Percentiles rank a stretch among this genome's conserved stretches.
Conservation (phyloP, 257 asterid species). For the Ehretia macrophylla region DNA sequence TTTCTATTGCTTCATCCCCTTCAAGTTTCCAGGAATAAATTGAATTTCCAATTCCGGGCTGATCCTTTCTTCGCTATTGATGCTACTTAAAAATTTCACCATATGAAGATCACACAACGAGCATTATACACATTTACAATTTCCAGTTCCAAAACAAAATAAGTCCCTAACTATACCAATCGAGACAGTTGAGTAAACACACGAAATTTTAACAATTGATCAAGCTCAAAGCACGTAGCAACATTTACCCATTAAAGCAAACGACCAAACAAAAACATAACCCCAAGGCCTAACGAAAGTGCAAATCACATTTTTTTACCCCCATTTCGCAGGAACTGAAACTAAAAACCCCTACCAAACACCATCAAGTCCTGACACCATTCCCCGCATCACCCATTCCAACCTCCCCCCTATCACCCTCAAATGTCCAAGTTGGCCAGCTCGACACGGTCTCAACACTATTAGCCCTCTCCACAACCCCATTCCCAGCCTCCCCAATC, state of each 20-base stretch:
- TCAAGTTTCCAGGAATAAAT: neutral
- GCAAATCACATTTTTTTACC: neutral
- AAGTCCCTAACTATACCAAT: neutral
- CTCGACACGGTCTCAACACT: conserved; percentile 74
- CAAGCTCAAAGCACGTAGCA: neutral
- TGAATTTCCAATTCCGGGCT: neutral
- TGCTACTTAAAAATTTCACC: neutral
- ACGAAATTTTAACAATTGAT: neutral
- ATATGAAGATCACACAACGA: neutral
- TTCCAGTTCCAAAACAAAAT: neutral
- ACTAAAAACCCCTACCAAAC: conserved; percentile 13
- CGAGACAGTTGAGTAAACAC: neutral
- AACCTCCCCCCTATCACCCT: conserved; percentile 49
- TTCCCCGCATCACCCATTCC: conserved; percentile 41
- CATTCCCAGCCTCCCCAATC: conserved; percentile 63
- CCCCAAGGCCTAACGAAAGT: too few species aligned
- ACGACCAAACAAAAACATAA: too few species aligned
- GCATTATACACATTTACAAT: neutral
- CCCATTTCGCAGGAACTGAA: conserved; percentile 11
- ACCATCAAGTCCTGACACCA: conserved; percentile 15
- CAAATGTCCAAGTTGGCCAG: conserved; percentile 60
- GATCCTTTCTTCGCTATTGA: neutral
- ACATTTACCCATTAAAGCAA: neutral
- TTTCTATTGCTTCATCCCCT: too few species aligned
- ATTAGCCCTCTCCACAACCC: conserved; percentile 53